Conservation (phyloP, 495 filamentous ascomycete species). For the Xylaria castorea region DNA sequence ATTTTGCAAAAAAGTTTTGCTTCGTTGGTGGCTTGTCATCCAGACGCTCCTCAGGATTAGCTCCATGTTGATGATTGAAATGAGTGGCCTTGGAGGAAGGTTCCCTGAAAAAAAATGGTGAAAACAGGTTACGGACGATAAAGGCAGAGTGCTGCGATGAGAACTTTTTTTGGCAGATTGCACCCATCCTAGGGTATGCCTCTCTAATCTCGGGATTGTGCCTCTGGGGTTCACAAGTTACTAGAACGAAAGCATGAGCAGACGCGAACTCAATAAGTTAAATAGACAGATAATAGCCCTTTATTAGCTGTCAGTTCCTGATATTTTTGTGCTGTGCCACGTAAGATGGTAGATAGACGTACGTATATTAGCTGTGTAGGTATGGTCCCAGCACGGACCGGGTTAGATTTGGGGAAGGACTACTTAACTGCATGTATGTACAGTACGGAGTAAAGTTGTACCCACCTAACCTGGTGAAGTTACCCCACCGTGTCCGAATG, state of each 20-base stretch:
- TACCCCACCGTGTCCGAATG: too few species aligned
- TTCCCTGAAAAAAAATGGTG: not conserved
- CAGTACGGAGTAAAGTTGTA: too few species aligned
- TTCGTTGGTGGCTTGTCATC: not conserved
- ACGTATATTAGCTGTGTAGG: too few species aligned
- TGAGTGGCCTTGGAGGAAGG: not conserved
- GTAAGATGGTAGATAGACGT: not conserved
- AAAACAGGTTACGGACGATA: not conserved
- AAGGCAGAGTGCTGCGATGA: not conserved
- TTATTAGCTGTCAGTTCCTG: not conserved
- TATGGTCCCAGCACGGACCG: too few species aligned
- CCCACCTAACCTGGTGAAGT: too few species aligned
- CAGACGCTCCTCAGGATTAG: not conserved
- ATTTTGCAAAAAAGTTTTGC: not conserved
- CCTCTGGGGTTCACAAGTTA: not conserved
- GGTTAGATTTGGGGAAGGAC: too few species aligned
- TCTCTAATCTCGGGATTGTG: not conserved
- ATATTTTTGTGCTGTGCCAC: not conserved
- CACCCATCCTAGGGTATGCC: not conserved
- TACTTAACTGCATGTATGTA: too few species aligned
- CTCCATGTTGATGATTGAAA: not conserved
- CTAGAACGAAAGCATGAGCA: not conserved
- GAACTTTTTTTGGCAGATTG: not conserved
- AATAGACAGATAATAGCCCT: conserved; percentile 1
- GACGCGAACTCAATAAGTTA: not conserved